Evolutionary conservation across 805 yeast species (phyloP).

Genomic region (Spathaspora arborariae): DNA sequence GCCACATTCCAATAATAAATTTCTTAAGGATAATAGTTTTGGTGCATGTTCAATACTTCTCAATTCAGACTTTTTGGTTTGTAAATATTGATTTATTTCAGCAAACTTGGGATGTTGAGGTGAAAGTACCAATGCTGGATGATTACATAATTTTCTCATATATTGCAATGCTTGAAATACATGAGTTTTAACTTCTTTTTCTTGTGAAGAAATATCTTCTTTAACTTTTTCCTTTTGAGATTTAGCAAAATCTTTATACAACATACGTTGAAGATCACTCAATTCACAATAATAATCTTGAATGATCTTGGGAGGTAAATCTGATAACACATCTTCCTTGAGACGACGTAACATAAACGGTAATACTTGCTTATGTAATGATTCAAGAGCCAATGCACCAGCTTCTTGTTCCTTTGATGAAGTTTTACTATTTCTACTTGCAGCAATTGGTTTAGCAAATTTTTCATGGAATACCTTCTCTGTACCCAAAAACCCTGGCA

Average conservation of each 20-base stretch:
- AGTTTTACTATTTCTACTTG: slow-evolving; percentile 83
- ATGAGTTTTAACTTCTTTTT: slow-evolving; percentile 68
- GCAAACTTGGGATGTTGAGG: slow-evolving; percentile 77
- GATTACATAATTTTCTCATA: slow-evolving; percentile 95
- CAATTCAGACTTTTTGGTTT: slow-evolving; percentile 53
- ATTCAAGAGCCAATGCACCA: slow-evolving; percentile 93
- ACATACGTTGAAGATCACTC: slow-evolving; percentile 81
- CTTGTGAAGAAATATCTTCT: slow-evolving; percentile 51
- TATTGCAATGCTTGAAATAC: slow-evolving; percentile 96
- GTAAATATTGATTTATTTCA: slow-evolving; percentile 62
- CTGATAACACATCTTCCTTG: slow-evolving; percentile 93
- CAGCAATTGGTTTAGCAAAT: slow-evolving; percentile 97
- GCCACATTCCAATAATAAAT: slow-evolving; percentile 85
- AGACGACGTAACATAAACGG: slow-evolving; percentile 95
- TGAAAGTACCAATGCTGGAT: slow-evolving; percentile 85
- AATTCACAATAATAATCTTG: slow-evolving; percentile 98
- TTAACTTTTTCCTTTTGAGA: slow-evolving; percentile 74
- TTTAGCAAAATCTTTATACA: slow-evolving; percentile 85
- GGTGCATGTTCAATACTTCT: slow-evolving; percentile 86
- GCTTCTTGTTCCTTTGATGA: slow-evolving; percentile 93
- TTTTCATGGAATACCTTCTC: slow-evolving; percentile 92
- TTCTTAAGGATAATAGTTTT: slow-evolving; percentile 76
- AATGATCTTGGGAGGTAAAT: slow-evolving; percentile 95
- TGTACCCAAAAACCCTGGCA: slow-evolving; percentile 98
- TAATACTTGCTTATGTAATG: slow-evolving; percentile 91